Conservation (phyloP, 2,329 filamentous ascomycete genomes). For the Rhynchosporium secalis region DNA sequence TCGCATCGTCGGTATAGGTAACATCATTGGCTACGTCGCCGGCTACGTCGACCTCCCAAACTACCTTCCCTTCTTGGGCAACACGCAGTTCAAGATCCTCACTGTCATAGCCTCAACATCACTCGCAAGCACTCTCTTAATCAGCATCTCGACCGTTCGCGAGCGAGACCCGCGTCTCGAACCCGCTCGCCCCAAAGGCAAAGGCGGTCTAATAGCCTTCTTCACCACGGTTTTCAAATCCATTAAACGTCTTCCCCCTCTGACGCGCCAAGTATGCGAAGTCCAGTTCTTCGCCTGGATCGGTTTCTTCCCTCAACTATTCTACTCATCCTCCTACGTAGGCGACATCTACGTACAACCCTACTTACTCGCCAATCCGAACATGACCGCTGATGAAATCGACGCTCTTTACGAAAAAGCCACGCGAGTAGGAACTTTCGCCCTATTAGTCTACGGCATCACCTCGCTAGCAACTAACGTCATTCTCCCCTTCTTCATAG, state of each 20-base stretch:
- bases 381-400: constrained; percentile 75
- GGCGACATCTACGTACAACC: constrained; percentile 91
- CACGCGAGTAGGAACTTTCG: constrained; percentile 85
- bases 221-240: constrained; percentile 77
- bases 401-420: constrained; percentile 80
- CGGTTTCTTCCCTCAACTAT: constrained; percentile 92
- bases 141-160: constrained; percentile 68
- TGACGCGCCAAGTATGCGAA: constrained; percentile 78
- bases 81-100: constrained; percentile 90
- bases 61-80: constrained; percentile 75
- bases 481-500: constrained; percentile 80
- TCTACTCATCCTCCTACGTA: constrained; percentile 93
- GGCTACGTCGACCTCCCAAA: constrained; percentile 79
- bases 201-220: constrained; percentile 71
- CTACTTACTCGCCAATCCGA: constrained; percentile 71
- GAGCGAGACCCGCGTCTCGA: constrained; percentile 82
- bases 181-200: constrained; percentile 57
- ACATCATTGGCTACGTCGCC: constrained; percentile 86
- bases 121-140: constrained; percentile 65
- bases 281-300: constrained; percentile 90
- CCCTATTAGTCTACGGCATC: constrained; percentile 83
- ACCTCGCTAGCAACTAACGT: constrained; percentile 81
- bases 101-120: constrained; percentile 80
- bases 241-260: constrained; percentile 75
- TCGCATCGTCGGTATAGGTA: constrained; percentile 80